A percentile compares a stretch with the other conserved stretches of the same genome.
Conservation (phyloP, 2,329 filamentous ascomycete genomes). For the Fusarium devonianum region DNA sequence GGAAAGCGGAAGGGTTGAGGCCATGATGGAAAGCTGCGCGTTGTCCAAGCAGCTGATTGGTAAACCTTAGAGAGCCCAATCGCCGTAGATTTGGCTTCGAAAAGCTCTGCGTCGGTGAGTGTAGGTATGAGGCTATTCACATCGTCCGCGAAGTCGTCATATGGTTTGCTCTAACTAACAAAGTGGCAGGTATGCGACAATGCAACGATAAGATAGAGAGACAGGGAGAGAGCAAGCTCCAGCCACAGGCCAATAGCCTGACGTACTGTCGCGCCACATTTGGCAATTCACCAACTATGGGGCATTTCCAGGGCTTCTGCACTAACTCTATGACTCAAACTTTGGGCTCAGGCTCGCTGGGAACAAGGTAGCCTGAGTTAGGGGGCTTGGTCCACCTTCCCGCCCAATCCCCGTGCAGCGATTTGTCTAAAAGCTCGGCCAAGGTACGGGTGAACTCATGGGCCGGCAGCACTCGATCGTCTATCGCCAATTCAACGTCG, state of each 20-base stretch:
- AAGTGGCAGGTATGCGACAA: conserved; percentile 19
- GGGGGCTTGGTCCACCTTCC: conserved; percentile 1
- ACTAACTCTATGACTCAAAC: too few relatives aligned
- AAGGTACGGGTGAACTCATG: conserved; percentile 40
- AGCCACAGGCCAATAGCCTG: conserved; percentile 10
- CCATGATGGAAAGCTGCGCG: conserved; percentile 30
- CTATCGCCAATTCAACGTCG: conserved; percentile 35
- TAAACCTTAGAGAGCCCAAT: not conserved
- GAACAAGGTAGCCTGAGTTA: conserved; percentile 22
- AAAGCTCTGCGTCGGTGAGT: not conserved
- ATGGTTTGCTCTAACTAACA: conserved; percentile 21
- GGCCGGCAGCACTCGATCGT: conserved; percentile 26
- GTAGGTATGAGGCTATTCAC: not conserved
- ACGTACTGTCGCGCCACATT: conserved; percentile 5
- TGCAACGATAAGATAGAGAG: conserved; percentile 8
- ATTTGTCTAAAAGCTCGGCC: conserved; percentile 43
- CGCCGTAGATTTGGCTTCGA: not conserved
- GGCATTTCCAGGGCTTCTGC: too few relatives aligned
- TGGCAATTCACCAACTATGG: too few relatives aligned
- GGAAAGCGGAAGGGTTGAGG: conserved; percentile 54
- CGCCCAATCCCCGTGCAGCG: conserved; percentile 30
- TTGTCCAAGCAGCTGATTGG: not conserved
- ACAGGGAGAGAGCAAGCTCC: conserved; percentile 14
- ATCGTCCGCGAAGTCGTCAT: conserved; percentile 13
- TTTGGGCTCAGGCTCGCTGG: too few relatives aligned